These are phyloP conservation scores for Dicorynia guianensis DNA, from an alignment of 306 rosid species.

Conservation along the genomic window DNA sequence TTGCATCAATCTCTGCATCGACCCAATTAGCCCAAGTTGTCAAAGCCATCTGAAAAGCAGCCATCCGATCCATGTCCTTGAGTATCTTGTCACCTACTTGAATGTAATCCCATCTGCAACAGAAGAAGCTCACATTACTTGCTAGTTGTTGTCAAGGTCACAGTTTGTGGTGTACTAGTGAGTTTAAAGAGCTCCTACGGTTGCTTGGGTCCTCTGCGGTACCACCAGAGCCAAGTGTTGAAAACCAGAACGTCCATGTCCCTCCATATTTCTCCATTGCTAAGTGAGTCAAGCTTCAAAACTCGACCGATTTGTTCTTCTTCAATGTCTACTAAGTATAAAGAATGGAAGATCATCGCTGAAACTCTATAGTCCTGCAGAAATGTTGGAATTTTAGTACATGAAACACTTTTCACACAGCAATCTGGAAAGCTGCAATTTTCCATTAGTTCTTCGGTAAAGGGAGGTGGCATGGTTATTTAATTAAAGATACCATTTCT, in stretches of 20 bases:
- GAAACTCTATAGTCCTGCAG: constrained; percentile 69
- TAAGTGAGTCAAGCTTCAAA: constrained; percentile 69
- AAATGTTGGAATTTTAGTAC: neutral
- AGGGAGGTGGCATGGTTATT: neutral
- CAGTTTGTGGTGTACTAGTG: neutral
- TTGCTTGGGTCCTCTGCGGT: constrained; percentile 57
- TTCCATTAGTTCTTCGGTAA: too few relatives aligned
- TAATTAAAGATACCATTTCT: neutral
- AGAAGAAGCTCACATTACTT: neutral
- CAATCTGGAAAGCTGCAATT: neutral
- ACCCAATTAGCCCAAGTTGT: constrained; percentile 84
- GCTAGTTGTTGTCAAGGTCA: neutral
- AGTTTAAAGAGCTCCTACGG: constrained; percentile 53
- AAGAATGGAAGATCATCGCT: constrained; percentile 37
- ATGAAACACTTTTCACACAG: neutral
- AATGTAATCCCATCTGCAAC: constrained; percentile 76
- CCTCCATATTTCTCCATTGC: constrained; percentile 65
- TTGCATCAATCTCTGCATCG: constrained; percentile 48
- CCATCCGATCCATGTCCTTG: constrained; percentile 78
- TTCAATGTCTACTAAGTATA: constrained; percentile 69
- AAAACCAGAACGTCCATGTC: constrained; percentile 68
- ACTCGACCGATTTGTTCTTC: constrained; percentile 61
- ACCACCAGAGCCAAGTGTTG: constrained; percentile 93
- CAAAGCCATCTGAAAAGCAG: constrained; percentile 60
- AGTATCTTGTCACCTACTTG: constrained; percentile 51